Percentiles rank a stretch among this genome's conserved stretches.
These are phyloP conservation scores for Paramarasmius palmivorus DNA, from an alignment of 1,284 basidiomycete genomes.

Conservation along the genomic window DNA sequence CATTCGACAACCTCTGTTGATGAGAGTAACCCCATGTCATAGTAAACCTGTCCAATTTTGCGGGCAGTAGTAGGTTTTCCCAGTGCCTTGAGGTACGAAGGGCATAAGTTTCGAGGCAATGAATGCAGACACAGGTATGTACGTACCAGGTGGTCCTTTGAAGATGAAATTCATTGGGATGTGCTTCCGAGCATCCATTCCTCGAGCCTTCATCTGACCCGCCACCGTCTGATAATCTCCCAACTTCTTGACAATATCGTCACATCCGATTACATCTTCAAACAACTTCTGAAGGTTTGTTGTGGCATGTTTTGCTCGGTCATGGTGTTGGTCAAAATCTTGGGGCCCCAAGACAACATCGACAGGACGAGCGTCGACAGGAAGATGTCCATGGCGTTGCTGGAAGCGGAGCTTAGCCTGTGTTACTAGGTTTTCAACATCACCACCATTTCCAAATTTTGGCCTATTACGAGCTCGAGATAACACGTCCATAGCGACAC, in stretches of 20 bases:
- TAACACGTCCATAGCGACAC: slow-evolving; percentile 53
- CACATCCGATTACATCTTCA: slow-evolving; percentile 59
- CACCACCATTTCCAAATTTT: slow-evolving; percentile 70
- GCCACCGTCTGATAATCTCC: slow-evolving; percentile 53
- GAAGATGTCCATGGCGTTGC: slow-evolving; percentile 42
- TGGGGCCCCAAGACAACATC: slow-evolving; percentile 53
- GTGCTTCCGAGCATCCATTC: slow-evolving; percentile 42
- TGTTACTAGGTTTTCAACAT: slow-evolving; percentile 63
- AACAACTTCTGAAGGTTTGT: slow-evolving; percentile 57
- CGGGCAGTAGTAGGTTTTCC: slow-evolving; percentile 50
- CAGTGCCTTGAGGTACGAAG: slow-evolving; percentile 36
- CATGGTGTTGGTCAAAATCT: slow-evolving; percentile 63
- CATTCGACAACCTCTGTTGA: slow-evolving; percentile 58
- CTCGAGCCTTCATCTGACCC: slow-evolving; percentile 38
- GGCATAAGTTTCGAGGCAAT: not conserved
- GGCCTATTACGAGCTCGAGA: slow-evolving; percentile 53
- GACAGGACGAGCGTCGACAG: slow-evolving; percentile 26
- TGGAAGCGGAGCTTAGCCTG: slow-evolving; percentile 55
- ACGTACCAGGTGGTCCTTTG: slow-evolving; percentile 66
- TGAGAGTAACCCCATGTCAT: slow-evolving; percentile 64
- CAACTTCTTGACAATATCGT: slow-evolving; percentile 51
- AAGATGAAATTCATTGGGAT: slow-evolving; percentile 72
- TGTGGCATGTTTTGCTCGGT: slow-evolving; percentile 47
- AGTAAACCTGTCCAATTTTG: slow-evolving; percentile 61
- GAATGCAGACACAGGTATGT: not conserved